Evolutionary conservation across 169 alveolate species (phyloP), one percentile per base, ranked within the genome.

Genomic region (Eimeria necatrix): DNA sequence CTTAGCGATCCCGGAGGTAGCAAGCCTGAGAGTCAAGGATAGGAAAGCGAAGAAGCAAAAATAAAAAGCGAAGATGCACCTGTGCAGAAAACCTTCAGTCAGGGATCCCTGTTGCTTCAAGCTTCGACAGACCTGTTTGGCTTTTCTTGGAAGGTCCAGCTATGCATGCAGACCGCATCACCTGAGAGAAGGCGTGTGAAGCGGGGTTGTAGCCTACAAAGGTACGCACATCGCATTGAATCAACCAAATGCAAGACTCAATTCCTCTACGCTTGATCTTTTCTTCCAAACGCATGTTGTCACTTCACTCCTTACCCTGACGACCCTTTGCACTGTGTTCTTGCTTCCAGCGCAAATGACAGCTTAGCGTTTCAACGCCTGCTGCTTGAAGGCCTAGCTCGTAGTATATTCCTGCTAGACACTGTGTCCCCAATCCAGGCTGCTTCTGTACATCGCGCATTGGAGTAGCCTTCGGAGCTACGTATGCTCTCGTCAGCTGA

Each of bases 331-430:
- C 32, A 14, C 41, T 56, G 20, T 56, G 76, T 14, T 53, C 73
- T 4, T 48, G 12, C 76, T 32, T 85, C 93, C 93, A 85, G 7
- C 20, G 64, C 26, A 20, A 22, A 60, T 59, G 49, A 20, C 93
- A 85, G 26, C 68, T 61, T 22, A 85, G 93, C 9, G 10, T 59
- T 20, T 85, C 93, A 32, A 46, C 81, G 46, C 64, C 49, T 14
- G 93, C 93, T 85, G 83, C 93, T 14, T 85, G 59, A 61, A 85
- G 76, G n/a, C 93, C 93, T 41, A 85, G 81, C 52, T 85, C 93
- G 51, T 16, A 14, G 51, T 59, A 85, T 61, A 41, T 64, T 18
- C 93, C 93, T 18, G 64, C 93, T 26, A 61, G 51, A 60, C 93
- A 85, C 61, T 85, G 93, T 20, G n/a, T 46, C 81, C 70, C 73